phyloP scores from a whole-genome alignment of 345 rosid species.

The Citrus hindsii region DNA sequence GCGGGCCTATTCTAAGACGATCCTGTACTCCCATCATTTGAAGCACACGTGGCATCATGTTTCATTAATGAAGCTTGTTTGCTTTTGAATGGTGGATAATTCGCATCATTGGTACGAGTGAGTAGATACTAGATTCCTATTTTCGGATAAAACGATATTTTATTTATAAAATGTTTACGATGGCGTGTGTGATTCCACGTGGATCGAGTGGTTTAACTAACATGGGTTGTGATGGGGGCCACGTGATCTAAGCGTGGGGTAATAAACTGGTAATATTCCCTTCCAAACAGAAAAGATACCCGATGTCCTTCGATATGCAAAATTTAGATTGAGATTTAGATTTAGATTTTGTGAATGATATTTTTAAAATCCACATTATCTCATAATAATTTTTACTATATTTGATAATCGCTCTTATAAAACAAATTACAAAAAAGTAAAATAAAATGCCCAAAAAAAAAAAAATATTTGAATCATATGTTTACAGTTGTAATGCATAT shows the following conservation, averaged over 20 bases:
- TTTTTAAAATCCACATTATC: no score
- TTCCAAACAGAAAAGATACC: background rate
- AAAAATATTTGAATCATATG: no score
- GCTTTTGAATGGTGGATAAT: background rate
- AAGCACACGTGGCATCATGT: background rate
- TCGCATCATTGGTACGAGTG: background rate
- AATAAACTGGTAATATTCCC: background rate
- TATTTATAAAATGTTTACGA: background rate
- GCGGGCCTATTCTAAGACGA: no score
- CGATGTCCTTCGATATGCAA: background rate
- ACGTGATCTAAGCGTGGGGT: background rate
- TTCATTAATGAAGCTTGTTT: background rate
- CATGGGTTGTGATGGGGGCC: background rate
- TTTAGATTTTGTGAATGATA: background rate
- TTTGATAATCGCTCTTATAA: no score
- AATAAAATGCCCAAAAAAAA: no score
- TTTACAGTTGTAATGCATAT: no score
- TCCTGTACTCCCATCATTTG: background rate
- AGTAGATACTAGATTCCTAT: background rate
- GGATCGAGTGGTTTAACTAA: background rate
- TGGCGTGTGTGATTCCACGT: background rate
- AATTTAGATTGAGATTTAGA: no score
- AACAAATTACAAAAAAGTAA: no score
- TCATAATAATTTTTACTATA: no score
- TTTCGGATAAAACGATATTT: background rate